Evolutionary conservation across 306 rosid genomes (phyloP), one percentile per base, ranked within the genome.

Genomic region (Hippophae rhamnoides): DNA sequence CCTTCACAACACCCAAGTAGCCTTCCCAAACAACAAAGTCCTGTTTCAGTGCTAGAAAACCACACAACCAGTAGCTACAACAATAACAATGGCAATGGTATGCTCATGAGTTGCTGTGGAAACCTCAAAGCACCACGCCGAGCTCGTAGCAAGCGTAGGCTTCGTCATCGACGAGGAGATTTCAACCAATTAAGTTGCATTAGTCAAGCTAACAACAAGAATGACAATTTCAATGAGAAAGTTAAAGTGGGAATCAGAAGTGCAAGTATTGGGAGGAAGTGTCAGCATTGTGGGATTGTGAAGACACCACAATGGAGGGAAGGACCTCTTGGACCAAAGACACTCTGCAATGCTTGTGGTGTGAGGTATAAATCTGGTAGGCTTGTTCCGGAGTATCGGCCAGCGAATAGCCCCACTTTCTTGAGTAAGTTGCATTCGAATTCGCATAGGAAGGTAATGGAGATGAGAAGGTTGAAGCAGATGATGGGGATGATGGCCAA

Each of bases 261-360:
- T 12, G 14, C 75, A 8, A 52, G 62, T 10, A 62, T 65, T 13
- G 84, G 81, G 65, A 65, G 80, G 59, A 76, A 78, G 72, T 89
- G 95, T 53, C 86, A 74, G 55, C 95, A 86, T 59, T 89, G 92
- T 44, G 87, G 92, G 43, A 71, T 86, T 25, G 82, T 76, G 12
- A 64, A 74, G 60, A 86, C 95, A 52, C 92, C 95, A 5, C 89
- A 70, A 58, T 89, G 97, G 97, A 79, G 95, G 31, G 79, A 79
- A 1, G 95, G 97, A 13, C 97, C 97, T 0, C 10, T 6, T 5
- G 92, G 97, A 40, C 85, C 77, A 0, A 81, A 83, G 95, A 18
- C 23, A 18, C 23, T 18, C 23, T 18, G 23, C 23, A 18, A 18
- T 18, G 23, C 97, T 10, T 89, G 92, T 65, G 95, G 95, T 10